Percentiles rank a stretch among this genome's conserved stretches.
Evolutionary conservation across 73 alveolate species (phyloP).

Genomic region (Tetrahymena elliotti): DNA sequence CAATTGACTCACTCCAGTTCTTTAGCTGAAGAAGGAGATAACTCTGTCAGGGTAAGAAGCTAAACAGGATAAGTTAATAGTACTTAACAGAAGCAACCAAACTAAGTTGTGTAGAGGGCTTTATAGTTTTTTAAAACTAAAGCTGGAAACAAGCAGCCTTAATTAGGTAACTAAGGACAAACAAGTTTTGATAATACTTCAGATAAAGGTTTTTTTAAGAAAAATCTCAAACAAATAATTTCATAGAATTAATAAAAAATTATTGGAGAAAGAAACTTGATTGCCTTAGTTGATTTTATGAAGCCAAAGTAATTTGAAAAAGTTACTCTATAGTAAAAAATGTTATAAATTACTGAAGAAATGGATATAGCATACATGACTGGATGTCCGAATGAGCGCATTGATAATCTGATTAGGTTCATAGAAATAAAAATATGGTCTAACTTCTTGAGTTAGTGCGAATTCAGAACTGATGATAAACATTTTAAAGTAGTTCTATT

Average conservation of each 20-base stretch:
- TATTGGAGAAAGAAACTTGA: not conserved
- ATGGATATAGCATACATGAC: not conserved
- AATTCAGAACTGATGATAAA: not conserved
- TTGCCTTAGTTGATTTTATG: not conserved
- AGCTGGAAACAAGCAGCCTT: not conserved
- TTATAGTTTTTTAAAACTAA: not conserved
- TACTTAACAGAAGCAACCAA: not conserved
- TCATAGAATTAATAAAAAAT: not conserved
- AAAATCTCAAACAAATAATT: not conserved
- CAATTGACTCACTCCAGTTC: not conserved
- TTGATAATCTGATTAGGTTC: not conserved
- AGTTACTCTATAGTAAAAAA: not conserved
- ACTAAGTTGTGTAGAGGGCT: not conserved
- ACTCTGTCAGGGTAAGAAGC: not conserved
- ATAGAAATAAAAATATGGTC: not conserved
- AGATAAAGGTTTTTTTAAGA: not conserved
- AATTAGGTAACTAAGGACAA: not conserved
- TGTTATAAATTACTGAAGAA: not conserved
- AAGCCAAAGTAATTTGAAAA: not conserved
- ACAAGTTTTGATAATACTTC: not conserved
- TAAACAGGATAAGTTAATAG: not conserved
- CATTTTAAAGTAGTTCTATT: not conserved
- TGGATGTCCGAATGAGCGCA: not conserved
- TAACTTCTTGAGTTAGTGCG: not conserved
- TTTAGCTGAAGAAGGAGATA: not conserved